These are phyloP conservation scores for Rutstroemia sp. DNA, from an alignment of 2,329 filamentous ascomycete genomes.

Conservation along the genomic window DNA sequence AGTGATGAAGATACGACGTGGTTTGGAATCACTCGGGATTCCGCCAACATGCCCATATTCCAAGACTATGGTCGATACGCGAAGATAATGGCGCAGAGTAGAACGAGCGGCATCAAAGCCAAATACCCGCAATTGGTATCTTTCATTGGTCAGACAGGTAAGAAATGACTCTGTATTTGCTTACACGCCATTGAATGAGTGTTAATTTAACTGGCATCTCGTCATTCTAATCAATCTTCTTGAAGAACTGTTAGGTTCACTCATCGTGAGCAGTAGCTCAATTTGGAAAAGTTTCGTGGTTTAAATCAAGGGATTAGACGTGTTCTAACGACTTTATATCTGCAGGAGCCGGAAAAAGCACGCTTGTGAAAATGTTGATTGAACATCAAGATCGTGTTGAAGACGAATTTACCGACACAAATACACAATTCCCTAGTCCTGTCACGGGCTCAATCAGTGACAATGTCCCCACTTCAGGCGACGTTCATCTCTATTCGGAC, in stretches of 20 bases:
- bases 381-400: background rate
- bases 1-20: slow-evolving; percentile 32
- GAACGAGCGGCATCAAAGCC: slow-evolving; percentile 21
- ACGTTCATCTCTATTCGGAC: slow-evolving; percentile 45
- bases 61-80: slow-evolving; percentile 39
- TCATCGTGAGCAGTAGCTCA: too few species aligned
- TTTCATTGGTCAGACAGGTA: slow-evolving; percentile 20
- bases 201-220: too few species aligned
- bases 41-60: slow-evolving; percentile 28
- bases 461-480: slow-evolving; percentile 39
- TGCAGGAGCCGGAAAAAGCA: slow-evolving; percentile 38
- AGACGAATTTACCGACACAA: too few species aligned
- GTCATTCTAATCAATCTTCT: too few species aligned
- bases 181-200: slow-evolving; percentile 21
- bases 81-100: slow-evolving; percentile 31
- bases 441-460: slow-evolving; percentile 37
- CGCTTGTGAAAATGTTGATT: slow-evolving; percentile 29
- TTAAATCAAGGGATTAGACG: too few species aligned
- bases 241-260: too few species aligned
- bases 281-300: too few species aligned
- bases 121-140: slow-evolving; percentile 28
- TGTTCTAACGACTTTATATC: background rate
- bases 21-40: slow-evolving; percentile 29
- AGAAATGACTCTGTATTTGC: slow-evolving; percentile 15
- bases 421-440: slow-evolving; percentile 29